Evolutionary conservation across 2,329 filamentous ascomycete genomes (phyloP), one percentile per base, ranked within the genome.

Genomic region (Epicoccum sorghinum): DNA sequence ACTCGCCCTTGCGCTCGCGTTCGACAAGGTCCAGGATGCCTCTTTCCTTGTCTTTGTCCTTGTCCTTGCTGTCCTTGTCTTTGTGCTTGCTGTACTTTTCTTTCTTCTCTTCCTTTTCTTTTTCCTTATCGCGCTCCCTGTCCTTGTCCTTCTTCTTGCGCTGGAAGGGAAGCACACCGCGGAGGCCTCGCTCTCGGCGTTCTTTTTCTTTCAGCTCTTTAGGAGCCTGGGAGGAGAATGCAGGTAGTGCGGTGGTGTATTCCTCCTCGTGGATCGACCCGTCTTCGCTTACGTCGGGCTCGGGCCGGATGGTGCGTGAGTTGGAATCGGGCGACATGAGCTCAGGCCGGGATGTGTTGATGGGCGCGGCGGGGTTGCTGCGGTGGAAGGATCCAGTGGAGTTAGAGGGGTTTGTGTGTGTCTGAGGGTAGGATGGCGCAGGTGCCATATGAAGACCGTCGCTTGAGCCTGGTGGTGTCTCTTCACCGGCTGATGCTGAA

Each of bases 141-240:
- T 68, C 66, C 42, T 65, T 66, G 33, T 68, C 66, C 39, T 72
- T 74, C 27, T 71, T 68, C 55, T 72, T 74, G 5, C 71, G 69
- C 54, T 69, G 65, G 52, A 74, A 74, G 1, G 70, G 71, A 7
- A 75, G 56, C 5, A 79, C 70, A 4, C 70, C 71, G 7, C 74
- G 68, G 43, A 78, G 63, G 5, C 76, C 70, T 33, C 76, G 71
- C 55, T 77, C 69, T 35, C 67, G 74, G n/a, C 68, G 69, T 48
- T 75, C 74, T 37, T 70, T 72, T 22, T 73, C 68, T 38, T 73
- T 73, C 37, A 67, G 27, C 14, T 52, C 54, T n/a, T 69, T 65
- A 29, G 68, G 66, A 23, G 49, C 46, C 35, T 71, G 70, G 18
- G 68, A 64, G 9, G 70, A 69, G 47, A 75, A 73, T 7, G 65